These are phyloP conservation scores for Pythium rhizo-oryzae DNA, from an alignment of 352 stramenopile genomes.

Conservation along the genomic window DNA sequence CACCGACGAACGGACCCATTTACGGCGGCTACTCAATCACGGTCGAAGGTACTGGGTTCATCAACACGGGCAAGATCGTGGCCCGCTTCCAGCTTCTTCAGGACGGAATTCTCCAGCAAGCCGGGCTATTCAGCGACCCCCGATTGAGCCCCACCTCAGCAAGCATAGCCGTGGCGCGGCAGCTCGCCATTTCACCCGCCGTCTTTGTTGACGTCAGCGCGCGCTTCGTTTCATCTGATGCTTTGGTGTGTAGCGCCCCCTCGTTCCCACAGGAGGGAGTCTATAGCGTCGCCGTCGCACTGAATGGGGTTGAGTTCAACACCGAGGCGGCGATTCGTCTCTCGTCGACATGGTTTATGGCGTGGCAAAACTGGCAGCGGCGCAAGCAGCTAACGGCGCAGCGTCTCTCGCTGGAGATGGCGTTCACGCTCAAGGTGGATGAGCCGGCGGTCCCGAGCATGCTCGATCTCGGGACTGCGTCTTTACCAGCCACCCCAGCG, in stretches of 20 bases:
- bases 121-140: background rate
- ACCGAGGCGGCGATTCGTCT: constrained; percentile 35
- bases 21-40: constrained; percentile 68
- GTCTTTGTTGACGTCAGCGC: constrained; percentile 15
- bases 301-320: constrained; percentile 79
- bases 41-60: constrained; percentile 62
- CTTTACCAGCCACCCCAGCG: background rate
- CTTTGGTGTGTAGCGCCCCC: constrained; percentile 48
- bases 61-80: constrained; percentile 61
- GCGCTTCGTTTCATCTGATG: constrained; percentile 49
- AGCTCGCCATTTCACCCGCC: background rate
- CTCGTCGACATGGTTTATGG: constrained; percentile 62
- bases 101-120: constrained; percentile 14
- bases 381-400: constrained; percentile 44
- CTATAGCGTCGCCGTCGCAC: constrained; percentile 60
- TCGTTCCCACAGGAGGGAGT: constrained; percentile 66
- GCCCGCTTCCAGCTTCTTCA: constrained; percentile 62
- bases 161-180: background rate
- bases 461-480: background rate
- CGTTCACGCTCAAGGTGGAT: background rate
- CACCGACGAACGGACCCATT: constrained; percentile 75
- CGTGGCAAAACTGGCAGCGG: constrained; percentile 87
- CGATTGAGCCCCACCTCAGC: background rate
- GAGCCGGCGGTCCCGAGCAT: background rate
- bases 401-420: constrained; percentile 4